phyloP scores from a whole-genome alignment of 2,329 filamentous ascomycete genomes.

The Blumeria hordei region DNA sequence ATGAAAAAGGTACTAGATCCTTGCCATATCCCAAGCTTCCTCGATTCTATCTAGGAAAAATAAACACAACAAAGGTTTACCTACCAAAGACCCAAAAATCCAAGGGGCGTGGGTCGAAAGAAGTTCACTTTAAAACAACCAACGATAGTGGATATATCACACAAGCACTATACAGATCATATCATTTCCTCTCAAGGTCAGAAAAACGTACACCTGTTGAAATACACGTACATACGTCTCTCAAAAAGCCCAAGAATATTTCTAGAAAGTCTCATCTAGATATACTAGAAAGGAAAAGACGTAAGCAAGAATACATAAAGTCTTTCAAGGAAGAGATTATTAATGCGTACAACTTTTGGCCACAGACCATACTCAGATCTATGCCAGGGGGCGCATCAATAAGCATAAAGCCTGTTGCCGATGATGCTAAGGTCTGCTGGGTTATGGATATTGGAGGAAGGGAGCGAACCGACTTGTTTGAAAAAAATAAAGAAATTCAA shows the following conservation, averaged over 20 bases:
- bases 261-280: not conserved
- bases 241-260: not conserved
- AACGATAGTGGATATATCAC: not conserved
- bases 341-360: not conserved
- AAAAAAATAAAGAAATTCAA: not conserved
- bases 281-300: not conserved
- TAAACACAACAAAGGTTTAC: not conserved
- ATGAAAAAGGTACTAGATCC: not conserved
- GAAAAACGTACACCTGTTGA: not conserved
- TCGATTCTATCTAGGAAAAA: not conserved
- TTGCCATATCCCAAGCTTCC: not conserved
- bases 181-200: not conserved
- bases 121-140: constrained; percentile 1
- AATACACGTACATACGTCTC: not conserved
- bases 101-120: not conserved
- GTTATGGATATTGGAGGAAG: not conserved
- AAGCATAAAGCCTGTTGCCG: not conserved
- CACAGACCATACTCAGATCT: not conserved
- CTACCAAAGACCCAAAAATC: not conserved
- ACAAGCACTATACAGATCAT: not conserved
- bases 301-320: not conserved
- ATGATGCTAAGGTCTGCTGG: not conserved
- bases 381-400: not conserved
- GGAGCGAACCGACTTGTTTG: not conserved
- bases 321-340: not conserved